A percentile compares a stretch with the other conserved stretches of the same genome.
phyloP scores from a whole-genome alignment of 1,139 yeast genomes.

The Geotrichum macrosporum region DNA sequence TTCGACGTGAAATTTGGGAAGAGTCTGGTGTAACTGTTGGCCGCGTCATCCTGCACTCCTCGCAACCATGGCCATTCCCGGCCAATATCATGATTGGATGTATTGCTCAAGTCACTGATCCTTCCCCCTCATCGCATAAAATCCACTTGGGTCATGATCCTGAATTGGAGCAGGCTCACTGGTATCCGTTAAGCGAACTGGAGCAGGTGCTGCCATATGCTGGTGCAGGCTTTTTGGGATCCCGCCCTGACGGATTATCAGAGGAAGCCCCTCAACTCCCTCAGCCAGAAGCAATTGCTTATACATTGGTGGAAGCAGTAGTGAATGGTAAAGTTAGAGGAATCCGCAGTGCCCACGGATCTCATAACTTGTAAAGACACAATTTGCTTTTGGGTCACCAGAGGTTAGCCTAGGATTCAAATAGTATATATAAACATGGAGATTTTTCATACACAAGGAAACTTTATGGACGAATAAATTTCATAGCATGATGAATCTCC shows the following conservation, averaged over 20 bases:
- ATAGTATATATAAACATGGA: too few species aligned
- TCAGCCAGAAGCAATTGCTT: slow-evolving; percentile 49
- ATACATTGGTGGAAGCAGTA: slow-evolving; percentile 40
- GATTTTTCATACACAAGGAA: too few species aligned
- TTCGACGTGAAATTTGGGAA: slow-evolving; percentile 88
- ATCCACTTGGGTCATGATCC: slow-evolving; percentile 77
- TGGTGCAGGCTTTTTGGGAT: slow-evolving; percentile 16
- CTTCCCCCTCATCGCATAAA: slow-evolving; percentile 44
- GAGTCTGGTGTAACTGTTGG: slow-evolving; percentile 80
- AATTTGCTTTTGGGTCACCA: too few species aligned
- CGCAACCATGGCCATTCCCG: slow-evolving; percentile 98
- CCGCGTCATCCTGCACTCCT: slow-evolving; percentile 54
- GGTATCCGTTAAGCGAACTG: slow-evolving; percentile 65
- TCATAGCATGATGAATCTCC: too few species aligned
- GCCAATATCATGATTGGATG: slow-evolving; percentile 93
- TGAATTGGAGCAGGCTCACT: slow-evolving; percentile 76
- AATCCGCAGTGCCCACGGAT: too few species aligned
- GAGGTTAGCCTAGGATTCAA: too few species aligned
- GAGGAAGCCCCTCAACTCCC: slow-evolving; percentile 43
- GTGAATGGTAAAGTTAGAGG: slow-evolving; percentile 26
- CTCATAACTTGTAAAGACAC: too few species aligned
- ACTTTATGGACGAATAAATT: too few species aligned
- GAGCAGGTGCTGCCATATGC: slow-evolving; percentile 25
- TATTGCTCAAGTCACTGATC: slow-evolving; percentile 61
- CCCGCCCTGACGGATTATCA: slow-evolving; percentile 27